Conservation (phyloP, 2,329 filamentous ascomycete species). For the Cladosporium colombiae region DNA sequence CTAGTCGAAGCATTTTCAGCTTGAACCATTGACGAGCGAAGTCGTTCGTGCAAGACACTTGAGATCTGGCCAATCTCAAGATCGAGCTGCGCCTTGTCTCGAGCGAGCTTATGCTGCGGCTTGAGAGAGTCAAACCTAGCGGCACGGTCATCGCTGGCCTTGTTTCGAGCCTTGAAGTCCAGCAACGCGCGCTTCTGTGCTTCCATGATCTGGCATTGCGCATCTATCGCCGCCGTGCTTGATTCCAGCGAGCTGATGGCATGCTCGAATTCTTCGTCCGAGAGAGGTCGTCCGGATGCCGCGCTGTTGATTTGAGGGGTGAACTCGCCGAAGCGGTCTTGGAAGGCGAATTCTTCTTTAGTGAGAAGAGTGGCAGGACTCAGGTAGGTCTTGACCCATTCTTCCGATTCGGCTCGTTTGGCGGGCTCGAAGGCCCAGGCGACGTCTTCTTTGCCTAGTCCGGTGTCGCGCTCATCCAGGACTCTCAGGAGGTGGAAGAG, state of each 20-base stretch:
- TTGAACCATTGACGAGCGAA: constrained; percentile 50
- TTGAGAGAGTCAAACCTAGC: constrained; percentile 15
- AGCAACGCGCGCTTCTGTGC: constrained; percentile 64
- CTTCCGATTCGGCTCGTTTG: constrained; percentile 42
- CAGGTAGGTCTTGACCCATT: constrained; percentile 52
- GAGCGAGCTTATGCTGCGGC: constrained; percentile 31
- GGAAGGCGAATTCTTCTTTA: constrained; percentile 45
- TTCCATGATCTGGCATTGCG: constrained; percentile 63
- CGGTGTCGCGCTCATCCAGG: constrained; percentile 47
- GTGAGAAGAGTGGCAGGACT: constrained; percentile 49
- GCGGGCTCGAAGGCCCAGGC: constrained; percentile 49
- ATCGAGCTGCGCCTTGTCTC: constrained; percentile 47
- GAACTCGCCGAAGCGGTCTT: constrained; percentile 15
- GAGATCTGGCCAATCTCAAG: constrained; percentile 39
- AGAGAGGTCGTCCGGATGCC: constrained; percentile 46
- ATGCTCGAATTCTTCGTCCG: constrained; percentile 60
- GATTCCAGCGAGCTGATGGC: constrained; percentile 65
- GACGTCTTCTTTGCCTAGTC: constrained; percentile 49
- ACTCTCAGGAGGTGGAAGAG: constrained; percentile 47
- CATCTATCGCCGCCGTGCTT: constrained; percentile 65
- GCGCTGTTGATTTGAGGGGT: constrained; percentile 18
- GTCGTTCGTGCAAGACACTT: constrained; percentile 33
- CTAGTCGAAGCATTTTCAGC: constrained; percentile 46
- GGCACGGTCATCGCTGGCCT: constrained; percentile 7
- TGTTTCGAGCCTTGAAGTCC: constrained; percentile 50